Percentiles rank a stretch among this genome's conserved stretches.
These are phyloP conservation scores for Azolla pinnata DNA, from an alignment of 75 land plant genomes.

Conservation along the genomic window DNA sequence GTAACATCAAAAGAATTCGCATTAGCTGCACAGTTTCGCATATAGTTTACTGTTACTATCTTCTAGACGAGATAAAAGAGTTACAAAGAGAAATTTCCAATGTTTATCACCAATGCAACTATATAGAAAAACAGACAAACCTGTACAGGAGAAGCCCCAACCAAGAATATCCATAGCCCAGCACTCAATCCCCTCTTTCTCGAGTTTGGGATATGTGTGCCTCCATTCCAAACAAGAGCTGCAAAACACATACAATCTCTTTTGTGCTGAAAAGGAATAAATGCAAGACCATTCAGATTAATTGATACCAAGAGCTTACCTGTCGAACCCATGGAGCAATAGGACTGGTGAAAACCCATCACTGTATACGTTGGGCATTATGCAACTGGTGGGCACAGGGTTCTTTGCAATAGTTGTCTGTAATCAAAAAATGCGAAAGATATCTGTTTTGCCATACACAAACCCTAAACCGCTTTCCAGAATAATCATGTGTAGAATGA, in stretches of 20 bases:
- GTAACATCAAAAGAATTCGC: too few species aligned
- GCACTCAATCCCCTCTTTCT: constrained; percentile 61
- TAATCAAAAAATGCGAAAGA: neutral
- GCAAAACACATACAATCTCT: constrained; percentile 5
- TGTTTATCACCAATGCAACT: neutral
- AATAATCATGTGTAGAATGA: neutral
- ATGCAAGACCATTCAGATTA: neutral
- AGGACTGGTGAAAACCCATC: constrained; percentile 42
- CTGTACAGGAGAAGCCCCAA: constrained; percentile 90
- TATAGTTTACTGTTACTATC: too few species aligned
- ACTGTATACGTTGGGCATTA: constrained; percentile 40
- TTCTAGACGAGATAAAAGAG: neutral
- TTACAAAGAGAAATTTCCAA: neutral
- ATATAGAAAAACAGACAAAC: constrained; percentile 22
- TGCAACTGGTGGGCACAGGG: constrained; percentile 80
- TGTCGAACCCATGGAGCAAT: constrained; percentile 94
- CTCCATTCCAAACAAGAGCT: constrained; percentile 98
- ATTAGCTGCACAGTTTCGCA: too few species aligned
- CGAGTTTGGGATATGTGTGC: constrained; percentile 67
- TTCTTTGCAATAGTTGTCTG: constrained; percentile 42
- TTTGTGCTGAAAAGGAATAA: constrained; percentile 2
- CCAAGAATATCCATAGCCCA: constrained; percentile 97
- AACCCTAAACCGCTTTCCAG: neutral
- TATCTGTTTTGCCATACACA: neutral
- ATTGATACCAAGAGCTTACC: constrained; percentile 27